These are phyloP conservation scores for Aethionema arabicum DNA, from an alignment of 345 rosid species.

Conservation along the genomic window DNA sequence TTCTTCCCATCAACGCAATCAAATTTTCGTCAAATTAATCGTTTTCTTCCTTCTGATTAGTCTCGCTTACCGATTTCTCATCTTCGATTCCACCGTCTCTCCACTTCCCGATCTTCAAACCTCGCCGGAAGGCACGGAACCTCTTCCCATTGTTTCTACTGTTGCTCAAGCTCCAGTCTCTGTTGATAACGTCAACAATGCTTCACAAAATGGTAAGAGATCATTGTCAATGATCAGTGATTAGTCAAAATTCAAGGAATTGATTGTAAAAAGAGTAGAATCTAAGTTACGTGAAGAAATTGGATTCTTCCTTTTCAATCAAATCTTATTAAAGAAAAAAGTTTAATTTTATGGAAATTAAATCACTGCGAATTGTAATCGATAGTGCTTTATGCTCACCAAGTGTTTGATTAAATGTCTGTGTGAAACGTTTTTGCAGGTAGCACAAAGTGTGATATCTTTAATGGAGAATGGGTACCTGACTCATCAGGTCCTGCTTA, in stretches of 20 bases:
- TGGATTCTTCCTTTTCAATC: not conserved
- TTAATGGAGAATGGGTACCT: constrained; percentile 68
- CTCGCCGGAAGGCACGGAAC: constrained; percentile 36
- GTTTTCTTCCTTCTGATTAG: constrained; percentile 60
- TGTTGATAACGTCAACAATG: constrained; percentile 22
- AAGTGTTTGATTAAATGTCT: constrained; percentile 21
- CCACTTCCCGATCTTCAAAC: constrained; percentile 30
- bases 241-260: not conserved
- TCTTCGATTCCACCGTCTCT: constrained; percentile 55
- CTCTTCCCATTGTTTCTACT: constrained; percentile 30
- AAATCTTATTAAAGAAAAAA: no score
- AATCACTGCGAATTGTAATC: no score
- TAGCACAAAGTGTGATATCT: constrained; percentile 58
- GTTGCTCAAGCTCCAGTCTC: constrained; percentile 34
- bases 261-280: constrained; percentile 13
- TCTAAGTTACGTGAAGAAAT: constrained; percentile 1
- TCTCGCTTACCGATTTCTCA: constrained; percentile 62
- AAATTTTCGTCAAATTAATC: constrained; percentile 52
- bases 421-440: constrained; percentile 14
- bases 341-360: no score
- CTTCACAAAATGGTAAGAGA: constrained; percentile 42
- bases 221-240: constrained; percentile 1
- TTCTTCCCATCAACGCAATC: constrained; percentile 48
- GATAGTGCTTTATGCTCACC: not conserved
- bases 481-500: constrained; percentile 70